These are phyloP conservation scores for Mycena vulgaris DNA, from an alignment of 768 basidiomycete species.

Conservation along the genomic window DNA sequence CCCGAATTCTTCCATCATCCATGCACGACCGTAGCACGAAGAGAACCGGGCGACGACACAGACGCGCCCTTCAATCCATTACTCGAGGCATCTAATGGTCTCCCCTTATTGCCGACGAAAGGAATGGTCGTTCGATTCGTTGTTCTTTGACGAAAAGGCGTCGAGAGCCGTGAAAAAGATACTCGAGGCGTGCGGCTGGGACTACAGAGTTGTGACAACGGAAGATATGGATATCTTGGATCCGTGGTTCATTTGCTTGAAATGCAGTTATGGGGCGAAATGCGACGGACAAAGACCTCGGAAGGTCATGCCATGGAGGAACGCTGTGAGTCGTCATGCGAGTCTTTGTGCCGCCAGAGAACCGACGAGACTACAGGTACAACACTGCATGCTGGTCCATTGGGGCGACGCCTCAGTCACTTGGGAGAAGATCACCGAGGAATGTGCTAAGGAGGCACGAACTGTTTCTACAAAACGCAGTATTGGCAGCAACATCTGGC, in stretches of 20 bases:
- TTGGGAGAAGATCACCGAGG: constrained; percentile 48
- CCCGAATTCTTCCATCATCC: constrained; percentile 53
- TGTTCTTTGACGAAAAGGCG: constrained; percentile 51
- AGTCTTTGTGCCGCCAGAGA: not conserved
- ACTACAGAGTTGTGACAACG: constrained; percentile 42
- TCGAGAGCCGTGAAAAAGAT: constrained; percentile 48
- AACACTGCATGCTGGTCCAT: constrained; percentile 50
- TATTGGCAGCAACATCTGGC: constrained; percentile 41
- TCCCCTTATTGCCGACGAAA: constrained; percentile 32
- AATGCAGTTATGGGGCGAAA: constrained; percentile 50
- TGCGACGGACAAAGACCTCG: constrained; percentile 52
- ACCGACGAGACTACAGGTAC: constrained; percentile 43
- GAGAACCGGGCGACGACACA: constrained; percentile 9
- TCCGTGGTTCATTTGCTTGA: constrained; percentile 52
- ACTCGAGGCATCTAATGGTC: constrained; percentile 32
- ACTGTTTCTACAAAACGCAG: constrained; percentile 32
- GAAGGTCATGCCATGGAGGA: constrained; percentile 51
- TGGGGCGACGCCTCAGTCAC: constrained; percentile 45
- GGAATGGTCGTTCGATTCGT: constrained; percentile 42
- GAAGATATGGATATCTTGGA: constrained; percentile 48
- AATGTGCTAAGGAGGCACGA: constrained; percentile 43
- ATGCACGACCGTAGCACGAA: constrained; percentile 44
- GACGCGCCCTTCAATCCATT: constrained; percentile 29
- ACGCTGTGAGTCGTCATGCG: constrained; percentile 45
- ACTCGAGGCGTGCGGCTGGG: constrained; percentile 49